Evolutionary conservation across 495 filamentous ascomycete genomes (phyloP).

Genomic region (Aspergillus funiculosus): DNA sequence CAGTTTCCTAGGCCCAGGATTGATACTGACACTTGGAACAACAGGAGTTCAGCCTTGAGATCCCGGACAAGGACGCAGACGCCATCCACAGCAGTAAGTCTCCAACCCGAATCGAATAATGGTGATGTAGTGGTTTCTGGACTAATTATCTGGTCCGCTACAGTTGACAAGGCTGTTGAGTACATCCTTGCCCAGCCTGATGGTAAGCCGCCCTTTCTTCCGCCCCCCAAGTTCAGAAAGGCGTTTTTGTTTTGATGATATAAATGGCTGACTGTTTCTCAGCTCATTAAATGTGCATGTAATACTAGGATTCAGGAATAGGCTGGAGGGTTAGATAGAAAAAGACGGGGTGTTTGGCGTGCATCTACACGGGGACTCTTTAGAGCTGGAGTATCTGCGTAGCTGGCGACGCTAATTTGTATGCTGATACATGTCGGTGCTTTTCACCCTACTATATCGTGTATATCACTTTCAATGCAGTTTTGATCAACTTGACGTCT

Average conservation of each 20-base stretch:
- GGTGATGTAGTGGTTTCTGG: neutral
- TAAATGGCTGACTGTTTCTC: constrained; percentile 15
- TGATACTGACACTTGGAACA: constrained; percentile 12
- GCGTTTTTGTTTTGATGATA: too few species aligned
- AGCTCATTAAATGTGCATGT: constrained; percentile 42
- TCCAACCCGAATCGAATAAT: neutral
- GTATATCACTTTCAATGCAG: constrained; percentile 47
- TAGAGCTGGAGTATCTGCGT: constrained; percentile 21
- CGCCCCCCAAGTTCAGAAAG: neutral
- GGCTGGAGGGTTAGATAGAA: constrained; percentile 34
- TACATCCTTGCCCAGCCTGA: constrained; percentile 96
- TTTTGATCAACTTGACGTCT: constrained; percentile 22
- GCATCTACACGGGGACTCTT: constrained; percentile 20
- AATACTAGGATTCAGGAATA: constrained; percentile 27
- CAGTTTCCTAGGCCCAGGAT: constrained; percentile 5
- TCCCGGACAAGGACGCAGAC: constrained; percentile 98
- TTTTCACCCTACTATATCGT: constrained; percentile 39
- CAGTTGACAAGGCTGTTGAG: constrained; percentile 91
- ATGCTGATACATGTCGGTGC: constrained; percentile 40
- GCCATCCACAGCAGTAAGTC: constrained; percentile 92
- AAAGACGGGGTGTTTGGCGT: constrained; percentile 34
- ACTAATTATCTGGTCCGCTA: constrained; percentile 26
- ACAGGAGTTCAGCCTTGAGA: constrained; percentile 99
- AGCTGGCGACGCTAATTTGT: constrained; percentile 30
- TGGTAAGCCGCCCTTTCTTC: constrained; percentile 38